Conservation (phyloP, 148 eudicot genomes). For the Polygonum aviculare region DNA sequence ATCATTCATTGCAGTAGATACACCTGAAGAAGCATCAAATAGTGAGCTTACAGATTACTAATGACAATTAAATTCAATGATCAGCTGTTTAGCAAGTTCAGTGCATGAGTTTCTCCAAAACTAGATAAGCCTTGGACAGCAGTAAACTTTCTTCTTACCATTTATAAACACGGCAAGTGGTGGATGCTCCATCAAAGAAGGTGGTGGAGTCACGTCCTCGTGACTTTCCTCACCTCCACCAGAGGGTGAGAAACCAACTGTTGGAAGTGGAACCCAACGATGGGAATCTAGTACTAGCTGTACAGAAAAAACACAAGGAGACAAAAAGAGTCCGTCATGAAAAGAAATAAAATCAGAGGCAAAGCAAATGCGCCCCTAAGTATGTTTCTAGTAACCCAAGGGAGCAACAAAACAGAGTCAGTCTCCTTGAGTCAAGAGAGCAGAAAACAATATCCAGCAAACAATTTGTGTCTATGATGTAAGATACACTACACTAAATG, state of each 20-base stretch:
- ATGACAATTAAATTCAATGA: neutral
- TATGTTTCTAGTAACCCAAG: neutral
- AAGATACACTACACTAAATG: neutral
- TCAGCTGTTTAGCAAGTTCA: neutral
- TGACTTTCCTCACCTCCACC: conserved; percentile 56
- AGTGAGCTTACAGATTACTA: neutral
- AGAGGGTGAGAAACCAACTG: conserved; percentile 72
- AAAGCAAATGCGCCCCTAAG: neutral
- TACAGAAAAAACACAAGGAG: neutral
- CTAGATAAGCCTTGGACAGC: neutral
- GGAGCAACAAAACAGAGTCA: neutral
- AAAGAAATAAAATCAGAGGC: neutral
- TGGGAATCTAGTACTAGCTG: conserved; percentile 96
- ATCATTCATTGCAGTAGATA: conserved; percentile 92
- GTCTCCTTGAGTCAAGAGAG: conserved; percentile 4
- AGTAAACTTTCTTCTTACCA: conserved; percentile 34
- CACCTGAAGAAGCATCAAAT: conserved; percentile 39
- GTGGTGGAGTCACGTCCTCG: conserved; percentile 86
- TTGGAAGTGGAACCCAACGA: conserved; percentile 93
- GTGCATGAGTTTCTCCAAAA: neutral
- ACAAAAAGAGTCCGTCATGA: neutral
- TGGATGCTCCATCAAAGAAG: conserved; percentile 95
- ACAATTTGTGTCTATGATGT: neutral
- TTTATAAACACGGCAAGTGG: conserved; percentile 95
- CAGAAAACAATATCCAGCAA: neutral